phyloP scores from a whole-genome alignment of 2,329 filamentous ascomycete genomes.

The Trichoderma endophyticum region DNA sequence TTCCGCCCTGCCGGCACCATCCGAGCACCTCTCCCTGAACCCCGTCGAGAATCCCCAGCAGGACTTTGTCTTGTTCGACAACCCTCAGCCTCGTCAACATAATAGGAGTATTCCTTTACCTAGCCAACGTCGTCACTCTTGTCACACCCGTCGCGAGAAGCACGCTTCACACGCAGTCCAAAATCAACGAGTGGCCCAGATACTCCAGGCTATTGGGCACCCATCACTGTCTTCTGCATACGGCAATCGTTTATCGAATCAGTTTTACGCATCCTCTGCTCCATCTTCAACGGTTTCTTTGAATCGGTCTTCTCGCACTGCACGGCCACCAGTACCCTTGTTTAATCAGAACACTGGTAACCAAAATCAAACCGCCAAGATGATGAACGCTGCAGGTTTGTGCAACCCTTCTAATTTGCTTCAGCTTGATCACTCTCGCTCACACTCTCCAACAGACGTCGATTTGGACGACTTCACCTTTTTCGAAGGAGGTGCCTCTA shows the following conservation, averaged over 20 bases:
- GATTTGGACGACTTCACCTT: slow-evolving; percentile 57
- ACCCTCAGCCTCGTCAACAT: slow-evolving; percentile 41
- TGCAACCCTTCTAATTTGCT: slow-evolving; percentile 20
- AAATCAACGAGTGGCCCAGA: slow-evolving; percentile 58
- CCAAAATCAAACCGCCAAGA: slow-evolving; percentile 44
- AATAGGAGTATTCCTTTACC: slow-evolving; percentile 40
- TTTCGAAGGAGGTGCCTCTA: slow-evolving; percentile 51
- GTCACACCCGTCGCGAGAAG: slow-evolving; percentile 45
- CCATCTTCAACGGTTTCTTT: slow-evolving; percentile 58
- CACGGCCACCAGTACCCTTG: slow-evolving; percentile 68
- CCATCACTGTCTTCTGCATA: slow-evolving; percentile 53
- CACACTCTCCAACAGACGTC: slow-evolving; percentile 39
- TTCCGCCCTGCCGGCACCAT: slow-evolving; percentile 59
- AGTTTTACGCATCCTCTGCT: slow-evolving; percentile 67
- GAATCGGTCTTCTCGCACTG: slow-evolving; percentile 50
- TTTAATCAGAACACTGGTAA: slow-evolving; percentile 61
- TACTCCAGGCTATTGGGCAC: slow-evolving; percentile 57
- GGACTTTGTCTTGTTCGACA: slow-evolving; percentile 78
- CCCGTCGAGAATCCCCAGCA: slow-evolving; percentile 52
- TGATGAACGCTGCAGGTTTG: slow-evolving; percentile 44
- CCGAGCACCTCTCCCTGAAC: slow-evolving; percentile 55
- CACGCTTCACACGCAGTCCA: slow-evolving; percentile 41
- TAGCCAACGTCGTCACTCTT: slow-evolving; percentile 45
- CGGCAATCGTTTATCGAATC: slow-evolving; percentile 55
- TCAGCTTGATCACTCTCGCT: slow-evolving; percentile 29